phyloP scores from a whole-genome alignment of 345 rosid species.

The Citropsis articulata region DNA sequence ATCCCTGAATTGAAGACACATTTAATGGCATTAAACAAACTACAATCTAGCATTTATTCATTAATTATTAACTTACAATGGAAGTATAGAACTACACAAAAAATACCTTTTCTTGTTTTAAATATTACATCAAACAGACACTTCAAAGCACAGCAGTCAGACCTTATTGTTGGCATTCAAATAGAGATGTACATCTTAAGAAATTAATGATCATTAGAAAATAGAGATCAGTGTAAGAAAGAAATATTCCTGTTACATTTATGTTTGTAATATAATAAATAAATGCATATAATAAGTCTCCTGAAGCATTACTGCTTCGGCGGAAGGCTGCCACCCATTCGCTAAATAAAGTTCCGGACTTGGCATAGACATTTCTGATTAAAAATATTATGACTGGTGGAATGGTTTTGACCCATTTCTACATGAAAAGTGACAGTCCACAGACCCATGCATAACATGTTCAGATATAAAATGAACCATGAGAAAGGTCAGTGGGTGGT shows the following conservation, averaged over 20 bases:
- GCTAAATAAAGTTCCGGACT: neutral
- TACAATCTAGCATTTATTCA: neutral
- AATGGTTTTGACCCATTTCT: neutral
- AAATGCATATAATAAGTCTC: neutral
- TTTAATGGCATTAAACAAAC: neutral
- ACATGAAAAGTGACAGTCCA: neutral
- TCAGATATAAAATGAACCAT: neutral
- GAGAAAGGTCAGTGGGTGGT: neutral
- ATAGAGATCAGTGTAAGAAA: neutral
- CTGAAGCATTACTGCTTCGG: neutral
- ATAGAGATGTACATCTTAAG: neutral
- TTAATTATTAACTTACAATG: neutral
- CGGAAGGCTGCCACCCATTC: neutral
- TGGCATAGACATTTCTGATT: neutral
- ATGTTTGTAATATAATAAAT: neutral
- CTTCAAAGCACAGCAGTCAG: neutral
- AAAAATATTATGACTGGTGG: neutral
- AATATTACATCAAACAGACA: neutral
- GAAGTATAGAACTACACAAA: neutral
- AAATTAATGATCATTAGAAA: neutral
- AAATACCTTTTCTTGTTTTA: neutral
- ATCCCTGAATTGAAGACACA: conserved; percentile 51
- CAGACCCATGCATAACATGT: neutral
- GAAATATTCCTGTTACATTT: neutral
- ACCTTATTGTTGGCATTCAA: neutral